Evolutionary conservation across 805 yeast species (phyloP), one percentile per base, ranked within the genome.

Genomic region (Wickerhamomyces tratensis): DNA sequence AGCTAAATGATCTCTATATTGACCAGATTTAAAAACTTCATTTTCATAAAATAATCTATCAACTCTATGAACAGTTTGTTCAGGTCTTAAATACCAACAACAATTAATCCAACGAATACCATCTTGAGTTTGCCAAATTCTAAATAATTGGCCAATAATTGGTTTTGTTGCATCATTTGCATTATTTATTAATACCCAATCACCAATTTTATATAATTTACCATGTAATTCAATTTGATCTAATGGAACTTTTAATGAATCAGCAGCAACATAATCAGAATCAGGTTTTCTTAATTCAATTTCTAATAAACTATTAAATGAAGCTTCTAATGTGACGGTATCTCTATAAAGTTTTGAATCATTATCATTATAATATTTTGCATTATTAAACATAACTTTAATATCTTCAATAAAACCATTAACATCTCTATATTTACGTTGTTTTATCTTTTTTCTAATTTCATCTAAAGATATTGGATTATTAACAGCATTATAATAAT

Each of bases 51-150:
- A 93, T 43, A 88, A 65, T 56, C 96, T 72, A 63, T 93, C 98
- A 37, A 73, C 82, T 52, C 94, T 76, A 62, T 93, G 98, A 38
- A 93, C 95, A 0, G 98, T 93, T 71, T 94, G 97, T 61, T 93
- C 98, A 1, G 98, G 96, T 52, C 98, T 78, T 56, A 86, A 83
- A 63, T 91, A 93, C 98, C 98, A 93, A 68, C 98, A 93, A 35
- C 86, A 95, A 59, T 93, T 91, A 57, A 89, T 75, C 79, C 89
- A 89, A 46, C 82, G 76, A 53, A 81, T 79, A 43, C 89, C 94
- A 49, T 88, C 94, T 15, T 71, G 67, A n/a, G 77, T 72, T 46
- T 81, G 77, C 98, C 98, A 93, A 47, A 93, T 75, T 54, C 96
- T 75, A 67, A 91, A 93, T 29, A 93, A 76, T 63, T 93, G 98